These are phyloP conservation scores for Sclerospora graminicola DNA, from an alignment of 352 stramenopile species.

Conservation along the genomic window DNA sequence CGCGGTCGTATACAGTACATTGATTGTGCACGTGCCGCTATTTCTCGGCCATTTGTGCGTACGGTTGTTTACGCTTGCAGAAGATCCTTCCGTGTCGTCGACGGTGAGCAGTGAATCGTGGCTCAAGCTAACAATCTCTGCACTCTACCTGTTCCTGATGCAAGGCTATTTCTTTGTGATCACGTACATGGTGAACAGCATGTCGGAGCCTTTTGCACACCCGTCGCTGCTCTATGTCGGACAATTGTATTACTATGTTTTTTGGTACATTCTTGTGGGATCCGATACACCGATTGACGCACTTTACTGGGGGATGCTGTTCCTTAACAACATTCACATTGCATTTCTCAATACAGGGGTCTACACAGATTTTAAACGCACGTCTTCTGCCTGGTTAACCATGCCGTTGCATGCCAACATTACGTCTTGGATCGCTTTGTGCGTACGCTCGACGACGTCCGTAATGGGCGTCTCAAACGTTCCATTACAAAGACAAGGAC, in stretches of 20 bases:
- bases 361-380: slow-evolving; percentile 75
- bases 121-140: slow-evolving; percentile 66
- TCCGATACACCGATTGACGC: slow-evolving; percentile 70
- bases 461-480: slow-evolving; percentile 14
- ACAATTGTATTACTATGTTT: slow-evolving; percentile 83
- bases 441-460: slow-evolving; percentile 38
- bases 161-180: slow-evolving; percentile 82
- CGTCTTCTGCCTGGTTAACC: slow-evolving; percentile 34
- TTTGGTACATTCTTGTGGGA: slow-evolving; percentile 82
- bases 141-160: slow-evolving; percentile 72
- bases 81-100: slow-evolving; percentile 23
- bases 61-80: slow-evolving; percentile 54
- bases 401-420: slow-evolving; percentile 32
- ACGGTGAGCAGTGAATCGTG: slow-evolving; percentile 29
- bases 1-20: slow-evolving; percentile 54
- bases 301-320: slow-evolving; percentile 76
- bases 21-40: slow-evolving; percentile 70
- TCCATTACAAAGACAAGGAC: slow-evolving; percentile 1
- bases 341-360: slow-evolving; percentile 81
- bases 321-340: slow-evolving; percentile 81
- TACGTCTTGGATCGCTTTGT: slow-evolving; percentile 48
- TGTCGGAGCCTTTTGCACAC: slow-evolving; percentile 73
- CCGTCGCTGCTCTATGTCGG: slow-evolving; percentile 76
- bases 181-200: slow-evolving; percentile 68
- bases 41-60: slow-evolving; percentile 79